Evolutionary conservation across 371 early-diverging fungal genomes (phyloP).

Genomic region (Synchytrium microbalum): DNA sequence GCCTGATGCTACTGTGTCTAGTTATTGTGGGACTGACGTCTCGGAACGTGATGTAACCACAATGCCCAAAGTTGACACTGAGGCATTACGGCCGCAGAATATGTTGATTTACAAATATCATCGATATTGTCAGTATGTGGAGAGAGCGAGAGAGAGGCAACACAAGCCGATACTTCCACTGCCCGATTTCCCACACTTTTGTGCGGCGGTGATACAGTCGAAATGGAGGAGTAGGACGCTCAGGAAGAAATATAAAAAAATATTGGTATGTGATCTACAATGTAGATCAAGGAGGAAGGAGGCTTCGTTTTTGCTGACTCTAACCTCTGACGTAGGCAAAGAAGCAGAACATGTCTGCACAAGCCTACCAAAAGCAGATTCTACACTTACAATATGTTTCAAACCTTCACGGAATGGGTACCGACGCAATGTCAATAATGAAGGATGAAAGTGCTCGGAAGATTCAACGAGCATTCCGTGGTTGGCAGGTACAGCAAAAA

Average conservation of each 20-base stretch:
- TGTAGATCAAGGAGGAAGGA: too few species aligned
- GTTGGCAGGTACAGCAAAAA: slow-evolving; percentile 35
- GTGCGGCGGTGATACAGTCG: slow-evolving; percentile 38
- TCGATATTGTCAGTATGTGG: slow-evolving; percentile 22
- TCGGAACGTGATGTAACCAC: background rate
- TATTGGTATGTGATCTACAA: background rate
- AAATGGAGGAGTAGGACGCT: slow-evolving; percentile 30
- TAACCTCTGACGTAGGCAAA: too few species aligned
- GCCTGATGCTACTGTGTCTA: slow-evolving; percentile 17
- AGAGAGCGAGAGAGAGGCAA: slow-evolving; percentile 7
- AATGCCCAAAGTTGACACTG: background rate
- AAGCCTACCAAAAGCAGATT: background rate
- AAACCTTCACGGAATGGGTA: background rate
- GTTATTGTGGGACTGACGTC: background rate
- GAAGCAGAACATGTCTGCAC: slow-evolving; percentile 6
- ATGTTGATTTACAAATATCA: slow-evolving; percentile 25
- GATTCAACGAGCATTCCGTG: slow-evolving; percentile 22
- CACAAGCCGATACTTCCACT: slow-evolving; percentile 6
- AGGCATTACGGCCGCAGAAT: slow-evolving; percentile 21
- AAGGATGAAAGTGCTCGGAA: slow-evolving; percentile 11
- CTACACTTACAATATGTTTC: background rate
- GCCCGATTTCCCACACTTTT: slow-evolving; percentile 38
- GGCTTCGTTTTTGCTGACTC: too few species aligned
- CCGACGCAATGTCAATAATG: background rate
- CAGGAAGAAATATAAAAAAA: slow-evolving; percentile 17